A percentile compares a stretch with the other conserved stretches of the same genome.
These are phyloP conservation scores for Isatis tinctoria DNA, from an alignment of 345 rosid genomes.

Conservation along the genomic window DNA sequence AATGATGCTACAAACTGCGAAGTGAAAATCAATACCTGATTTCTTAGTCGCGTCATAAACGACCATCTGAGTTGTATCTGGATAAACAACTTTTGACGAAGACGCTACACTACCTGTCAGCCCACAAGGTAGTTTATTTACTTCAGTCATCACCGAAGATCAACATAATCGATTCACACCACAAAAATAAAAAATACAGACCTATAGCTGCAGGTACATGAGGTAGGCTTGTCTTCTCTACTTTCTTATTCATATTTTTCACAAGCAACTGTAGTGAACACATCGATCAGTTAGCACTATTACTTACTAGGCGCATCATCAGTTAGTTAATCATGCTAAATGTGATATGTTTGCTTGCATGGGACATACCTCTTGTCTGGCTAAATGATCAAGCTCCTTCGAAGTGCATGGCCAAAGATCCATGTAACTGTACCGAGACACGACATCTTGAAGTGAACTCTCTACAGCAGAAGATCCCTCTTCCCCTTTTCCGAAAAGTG, in stretches of 20 bases:
- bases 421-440: constrained; percentile 85
- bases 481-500: constrained; percentile 66
- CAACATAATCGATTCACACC: background rate
- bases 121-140: constrained; percentile 38
- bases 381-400: constrained; percentile 77
- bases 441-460: constrained; percentile 72
- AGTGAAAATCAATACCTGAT: constrained; percentile 45
- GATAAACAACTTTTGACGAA: constrained; percentile 51
- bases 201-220: constrained; percentile 49
- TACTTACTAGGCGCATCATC: background rate
- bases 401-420: constrained; percentile 94
- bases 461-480: constrained; percentile 60
- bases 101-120: constrained; percentile 35
- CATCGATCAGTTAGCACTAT: background rate
- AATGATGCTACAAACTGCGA: background rate
- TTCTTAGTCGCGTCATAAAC: constrained; percentile 72
- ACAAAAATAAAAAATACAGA: constrained; percentile 20
- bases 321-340: background rate
- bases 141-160: constrained; percentile 5
- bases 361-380: constrained; percentile 78
- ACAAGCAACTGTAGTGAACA: constrained; percentile 57
- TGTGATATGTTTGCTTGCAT: background rate
- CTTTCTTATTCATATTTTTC: constrained; percentile 65
- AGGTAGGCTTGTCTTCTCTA: constrained; percentile 51
- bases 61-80: constrained; percentile 70